Percentiles rank a stretch among this genome's conserved stretches.
These are phyloP conservation scores for Patellifolia procumbens DNA, from an alignment of 179 eudicot genomes.

Conservation along the genomic window DNA sequence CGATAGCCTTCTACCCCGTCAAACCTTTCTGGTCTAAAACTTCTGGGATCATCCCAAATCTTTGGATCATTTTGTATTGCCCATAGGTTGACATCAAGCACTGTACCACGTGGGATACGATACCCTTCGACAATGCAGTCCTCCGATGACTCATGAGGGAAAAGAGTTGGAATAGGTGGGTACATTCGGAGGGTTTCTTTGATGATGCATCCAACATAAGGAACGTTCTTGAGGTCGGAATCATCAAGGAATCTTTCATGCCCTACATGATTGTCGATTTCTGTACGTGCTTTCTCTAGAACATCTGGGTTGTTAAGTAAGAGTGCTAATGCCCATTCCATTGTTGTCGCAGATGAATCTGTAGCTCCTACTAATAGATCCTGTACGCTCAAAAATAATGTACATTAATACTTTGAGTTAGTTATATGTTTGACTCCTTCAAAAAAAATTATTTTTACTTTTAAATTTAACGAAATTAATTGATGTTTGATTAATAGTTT, in stretches of 20 bases:
- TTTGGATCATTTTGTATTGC: slow-evolving; percentile 8
- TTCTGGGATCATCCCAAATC: not conserved
- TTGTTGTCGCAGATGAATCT: slow-evolving; percentile 8
- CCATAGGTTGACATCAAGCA: not conserved
- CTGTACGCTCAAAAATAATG: too few species aligned
- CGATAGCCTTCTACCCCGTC: slow-evolving; percentile 14
- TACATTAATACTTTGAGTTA: too few species aligned
- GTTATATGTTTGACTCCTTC: too few species aligned
- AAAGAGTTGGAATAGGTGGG: slow-evolving; percentile 4
- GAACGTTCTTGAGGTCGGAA: not conserved
- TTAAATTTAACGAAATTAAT: too few species aligned
- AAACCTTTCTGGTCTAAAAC: slow-evolving; percentile 21
- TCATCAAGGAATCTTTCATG: not conserved
- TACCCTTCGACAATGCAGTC: not conserved
- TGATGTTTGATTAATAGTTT: too few species aligned
- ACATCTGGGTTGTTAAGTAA: slow-evolving; percentile 8
- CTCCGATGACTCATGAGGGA: not conserved
- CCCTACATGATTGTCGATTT: not conserved
- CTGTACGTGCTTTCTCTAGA: not conserved
- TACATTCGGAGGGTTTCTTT: slow-evolving; percentile 6
- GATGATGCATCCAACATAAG: not conserved
- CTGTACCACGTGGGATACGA: not conserved
- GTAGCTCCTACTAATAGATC: slow-evolving; percentile 5
- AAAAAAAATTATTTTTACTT: too few species aligned
- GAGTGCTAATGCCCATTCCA: slow-evolving; percentile 9